A percentile compares a stretch with the other conserved stretches of the same genome.
Evolutionary conservation across 371 early-diverging fungal genomes (phyloP).

Genomic region (Mortierella sp.): DNA sequence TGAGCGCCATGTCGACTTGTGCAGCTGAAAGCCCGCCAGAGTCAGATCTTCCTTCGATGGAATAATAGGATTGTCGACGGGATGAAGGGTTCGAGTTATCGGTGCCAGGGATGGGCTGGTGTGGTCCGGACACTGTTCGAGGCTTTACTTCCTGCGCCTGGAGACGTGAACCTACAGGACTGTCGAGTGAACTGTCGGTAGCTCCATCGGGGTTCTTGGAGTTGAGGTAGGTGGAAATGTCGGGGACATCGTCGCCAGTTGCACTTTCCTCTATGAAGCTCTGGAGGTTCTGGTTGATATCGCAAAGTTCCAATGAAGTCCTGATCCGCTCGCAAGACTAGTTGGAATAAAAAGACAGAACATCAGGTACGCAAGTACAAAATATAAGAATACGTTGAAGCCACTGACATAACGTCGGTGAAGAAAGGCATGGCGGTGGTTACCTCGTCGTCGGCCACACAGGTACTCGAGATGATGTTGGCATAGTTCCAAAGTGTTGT

Average conservation of each 20-base stretch:
- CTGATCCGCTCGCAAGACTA: constrained; percentile 85
- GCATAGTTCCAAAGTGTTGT: constrained; percentile 86
- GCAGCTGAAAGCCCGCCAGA: constrained; percentile 10
- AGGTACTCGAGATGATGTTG: constrained; percentile 85
- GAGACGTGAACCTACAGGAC: background rate
- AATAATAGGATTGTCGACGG: constrained; percentile 28
- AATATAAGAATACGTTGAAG: background rate
- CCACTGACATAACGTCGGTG: too few species aligned
- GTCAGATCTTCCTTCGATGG: constrained; percentile 16
- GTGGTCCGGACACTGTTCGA: constrained; percentile 63
- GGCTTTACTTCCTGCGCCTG: constrained; percentile 38
- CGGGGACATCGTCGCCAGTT: constrained; percentile 76
- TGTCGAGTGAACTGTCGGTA: background rate
- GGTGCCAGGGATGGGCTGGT: constrained; percentile 56
- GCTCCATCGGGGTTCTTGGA: background rate
- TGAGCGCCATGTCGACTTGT: constrained; percentile 64
- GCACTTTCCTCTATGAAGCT: constrained; percentile 77
- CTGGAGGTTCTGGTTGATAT: constrained; percentile 79
- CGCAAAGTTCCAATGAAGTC: constrained; percentile 75
- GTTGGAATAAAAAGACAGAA: background rate
- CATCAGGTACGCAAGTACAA: background rate
- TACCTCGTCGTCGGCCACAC: constrained; percentile 92
- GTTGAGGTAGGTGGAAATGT: constrained; percentile 39
- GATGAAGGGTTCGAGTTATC: constrained; percentile 40
- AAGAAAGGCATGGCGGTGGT: too few species aligned